phyloP scores from a whole-genome alignment of 176 grass and related monocot species.

The Rhipidocladum racemiflorum region DNA sequence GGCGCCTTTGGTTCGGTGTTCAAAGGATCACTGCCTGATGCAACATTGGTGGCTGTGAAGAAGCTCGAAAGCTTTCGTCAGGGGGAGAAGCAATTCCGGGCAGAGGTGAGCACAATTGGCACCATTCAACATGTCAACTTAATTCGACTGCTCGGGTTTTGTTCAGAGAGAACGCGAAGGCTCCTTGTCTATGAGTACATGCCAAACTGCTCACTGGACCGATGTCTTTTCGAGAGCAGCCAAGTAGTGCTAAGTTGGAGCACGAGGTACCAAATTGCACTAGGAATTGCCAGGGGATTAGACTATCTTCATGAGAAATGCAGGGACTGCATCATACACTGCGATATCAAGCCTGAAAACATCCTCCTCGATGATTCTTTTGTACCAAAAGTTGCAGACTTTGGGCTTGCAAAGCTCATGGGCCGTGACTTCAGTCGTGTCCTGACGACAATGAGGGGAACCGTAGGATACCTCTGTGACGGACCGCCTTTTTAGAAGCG shows the following conservation, averaged over 20 bases:
- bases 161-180: not conserved
- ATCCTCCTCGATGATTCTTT: conserved; percentile 19
- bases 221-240: not conserved
- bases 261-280: not conserved
- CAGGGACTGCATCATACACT: conserved; percentile 37
- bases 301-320: not conserved
- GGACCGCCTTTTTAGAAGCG: no score
- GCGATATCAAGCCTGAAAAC: conserved; percentile 57
- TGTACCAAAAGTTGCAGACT: not conserved
- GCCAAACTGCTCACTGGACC: not conserved
- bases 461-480: not conserved
- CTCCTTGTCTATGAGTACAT: not conserved
- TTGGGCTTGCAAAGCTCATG: not conserved
- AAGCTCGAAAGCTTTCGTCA: conserved; percentile 55
- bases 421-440: not conserved
- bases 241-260: not conserved
- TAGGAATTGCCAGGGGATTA: not conserved
- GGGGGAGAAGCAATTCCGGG: conserved; percentile 64
- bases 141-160: not conserved
- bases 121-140: not conserved
- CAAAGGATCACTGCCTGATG: conserved; percentile 31
- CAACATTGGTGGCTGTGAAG: conserved; percentile 47
- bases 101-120: not conserved
- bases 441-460: not conserved
- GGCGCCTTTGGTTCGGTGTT: conserved; percentile 65